Evolutionary conservation across 176 grass and related monocot genomes (phyloP).

Genomic region (Cenchrus americanus): DNA sequence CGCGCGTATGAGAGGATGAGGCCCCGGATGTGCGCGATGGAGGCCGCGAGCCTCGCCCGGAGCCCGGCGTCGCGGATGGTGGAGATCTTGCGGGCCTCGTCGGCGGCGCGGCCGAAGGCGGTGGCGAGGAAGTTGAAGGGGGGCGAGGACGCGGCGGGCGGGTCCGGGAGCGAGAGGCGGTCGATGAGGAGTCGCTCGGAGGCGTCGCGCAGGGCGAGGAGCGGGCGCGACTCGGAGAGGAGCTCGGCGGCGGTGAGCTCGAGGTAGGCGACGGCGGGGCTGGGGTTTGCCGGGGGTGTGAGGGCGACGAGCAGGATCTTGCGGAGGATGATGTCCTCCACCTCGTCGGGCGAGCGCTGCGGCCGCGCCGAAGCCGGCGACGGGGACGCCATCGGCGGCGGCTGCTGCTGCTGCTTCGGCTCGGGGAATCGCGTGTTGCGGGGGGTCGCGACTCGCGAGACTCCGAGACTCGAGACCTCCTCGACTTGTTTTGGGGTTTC

Average conservation of each 20-base stretch:
- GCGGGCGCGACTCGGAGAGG: conserved; percentile 84
- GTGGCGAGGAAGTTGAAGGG: conserved; percentile 69
- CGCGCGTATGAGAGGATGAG: conserved; percentile 78
- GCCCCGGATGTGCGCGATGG: conserved; percentile 60
- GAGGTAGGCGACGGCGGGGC: conserved; percentile 68
- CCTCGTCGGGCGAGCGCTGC: conserved; percentile 79
- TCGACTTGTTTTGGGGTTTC: conserved; percentile 5
- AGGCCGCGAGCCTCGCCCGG: conserved; percentile 52
- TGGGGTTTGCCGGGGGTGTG: conserved; percentile 39
- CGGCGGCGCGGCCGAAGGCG: conserved; percentile 71
- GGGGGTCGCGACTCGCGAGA: background rate
- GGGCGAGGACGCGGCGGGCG: conserved; percentile 33
- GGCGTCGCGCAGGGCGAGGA: conserved; percentile 60
- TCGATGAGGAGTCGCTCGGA: conserved; percentile 86
- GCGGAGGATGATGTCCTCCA: conserved; percentile 96
- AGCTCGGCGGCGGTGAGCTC: conserved; percentile 95
- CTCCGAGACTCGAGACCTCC: conserved; percentile 6
- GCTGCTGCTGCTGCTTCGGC: conserved; percentile 8
- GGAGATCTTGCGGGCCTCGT: conserved; percentile 84
- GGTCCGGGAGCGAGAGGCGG: conserved; percentile 69
- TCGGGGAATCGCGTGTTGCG: conserved; percentile 34
- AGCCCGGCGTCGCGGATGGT: conserved; percentile 69
- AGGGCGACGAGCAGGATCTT: conserved; percentile 97
- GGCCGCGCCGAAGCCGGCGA: conserved; percentile 50
- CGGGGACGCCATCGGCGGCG: conserved; percentile 44